Evolutionary conservation across 345 rosid genomes (phyloP), one percentile per base, ranked within the genome.

Genomic region (Anastatica hierochuntica): DNA sequence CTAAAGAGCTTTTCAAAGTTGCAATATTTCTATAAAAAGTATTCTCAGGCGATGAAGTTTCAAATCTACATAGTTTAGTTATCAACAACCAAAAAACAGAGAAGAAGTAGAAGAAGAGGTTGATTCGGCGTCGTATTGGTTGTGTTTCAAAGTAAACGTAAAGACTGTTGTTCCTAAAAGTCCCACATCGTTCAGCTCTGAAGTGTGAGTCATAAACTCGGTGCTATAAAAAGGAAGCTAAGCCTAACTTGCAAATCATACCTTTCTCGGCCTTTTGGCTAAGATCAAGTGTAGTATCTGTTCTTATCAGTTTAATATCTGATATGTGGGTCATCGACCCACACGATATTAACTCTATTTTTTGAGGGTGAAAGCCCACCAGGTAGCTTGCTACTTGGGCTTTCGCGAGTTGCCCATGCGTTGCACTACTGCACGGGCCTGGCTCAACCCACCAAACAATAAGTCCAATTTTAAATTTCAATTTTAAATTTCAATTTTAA

Each of bases 231-330:
- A 29, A n/a, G n/a, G n/a, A n/a, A n/a, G n/a, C n/a, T n/a, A n/a
- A n/a, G n/a, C n/a, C n/a, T n/a, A n/a, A n/a, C n/a, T n/a, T n/a
- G n/a, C n/a, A n/a, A 27, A 27, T 63, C 76, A 74, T 72, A 66
- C 76, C 80, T 78, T 75, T 78, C 78, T 75, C 80, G 77, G 79
- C 83, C 79, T 77, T 77, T 77, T 77, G 82, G 82, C 79, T 77
- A 75, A 77, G 79, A 77, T 75, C 79, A 75, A 77, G 74, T 75
- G 77, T 77, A 75, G 75, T 78, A 75, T 75, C 72, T 78, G 77
- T 78, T 75, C 79, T 78, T 78, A 75, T 75, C 79, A 72, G 76
- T 74, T 74, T 77, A 74, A 77, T 77, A 77, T 77, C 77, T 77
- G 77, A 74, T 77, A 77, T 61, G 73, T 46, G 69, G 62, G 7